Evolutionary conservation across 2,329 filamentous ascomycete species (phyloP).

Genomic region (Aplosporella prunicola): DNA sequence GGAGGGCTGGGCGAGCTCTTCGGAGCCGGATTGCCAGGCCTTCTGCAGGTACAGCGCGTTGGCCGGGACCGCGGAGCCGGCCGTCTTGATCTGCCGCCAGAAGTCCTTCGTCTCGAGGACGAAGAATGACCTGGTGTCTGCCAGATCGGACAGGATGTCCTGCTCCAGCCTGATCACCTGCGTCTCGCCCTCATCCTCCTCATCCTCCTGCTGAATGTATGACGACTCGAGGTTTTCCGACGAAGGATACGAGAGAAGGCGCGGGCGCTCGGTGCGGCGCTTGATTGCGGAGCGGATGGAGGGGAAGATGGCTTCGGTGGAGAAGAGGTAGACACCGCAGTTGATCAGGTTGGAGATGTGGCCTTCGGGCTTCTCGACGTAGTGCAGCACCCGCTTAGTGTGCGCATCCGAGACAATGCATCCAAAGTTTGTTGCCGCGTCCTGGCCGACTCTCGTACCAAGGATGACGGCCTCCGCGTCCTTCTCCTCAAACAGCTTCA

Average conservation of each 20-base stretch:
- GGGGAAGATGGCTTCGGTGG: constrained; percentile 91
- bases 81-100: constrained; percentile 99
- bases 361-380: constrained; percentile 97
- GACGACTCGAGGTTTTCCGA: constrained; percentile 80
- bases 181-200: constrained; percentile 68
- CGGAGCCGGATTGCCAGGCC: constrained; percentile 72
- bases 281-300: constrained; percentile 92
- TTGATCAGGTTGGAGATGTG: constrained; percentile 99
- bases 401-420: constrained; percentile 94
- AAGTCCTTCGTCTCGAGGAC: constrained; percentile 98
- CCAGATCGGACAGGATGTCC: constrained; percentile 89
- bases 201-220: constrained; percentile 51
- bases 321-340: constrained; percentile 96
- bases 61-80: constrained; percentile 89
- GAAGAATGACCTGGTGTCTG: constrained; percentile 96
- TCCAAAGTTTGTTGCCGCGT: constrained; percentile 90
- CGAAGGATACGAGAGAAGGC: constrained; percentile 88
- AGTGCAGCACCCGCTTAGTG: constrained; percentile 91
- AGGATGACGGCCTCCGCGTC: constrained; percentile 95
- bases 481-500: constrained; percentile 85
- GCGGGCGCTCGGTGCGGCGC: constrained; percentile 82
- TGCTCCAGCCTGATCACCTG: constrained; percentile 92
- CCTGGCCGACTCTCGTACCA: constrained; percentile 81
- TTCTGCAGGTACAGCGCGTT: constrained; percentile 95
- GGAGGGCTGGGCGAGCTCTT: constrained; percentile 73